These are phyloP conservation scores for Rhododendron molle DNA, from an alignment of 148 eudicot species.

Conservation along the genomic window DNA sequence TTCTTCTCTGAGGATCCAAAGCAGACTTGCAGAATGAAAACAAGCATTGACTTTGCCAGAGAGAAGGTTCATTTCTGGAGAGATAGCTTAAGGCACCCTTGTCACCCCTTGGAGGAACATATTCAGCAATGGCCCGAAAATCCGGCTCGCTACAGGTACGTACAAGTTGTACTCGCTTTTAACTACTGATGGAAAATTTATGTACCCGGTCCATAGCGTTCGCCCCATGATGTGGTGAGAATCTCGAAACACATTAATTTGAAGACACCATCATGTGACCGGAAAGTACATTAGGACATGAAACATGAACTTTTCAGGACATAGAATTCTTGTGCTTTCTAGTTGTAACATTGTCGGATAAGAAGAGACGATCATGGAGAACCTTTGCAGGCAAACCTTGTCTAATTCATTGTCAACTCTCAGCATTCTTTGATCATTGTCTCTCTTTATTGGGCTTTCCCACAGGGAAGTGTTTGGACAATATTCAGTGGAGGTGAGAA, in stretches of 20 bases:
- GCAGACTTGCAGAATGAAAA: neutral
- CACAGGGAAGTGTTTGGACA: constrained; percentile 15
- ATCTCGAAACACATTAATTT: too few species aligned
- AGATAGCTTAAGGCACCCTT: neutral
- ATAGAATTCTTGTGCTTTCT: too few species aligned
- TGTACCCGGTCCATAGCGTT: too few species aligned
- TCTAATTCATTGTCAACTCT: neutral
- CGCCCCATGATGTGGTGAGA: too few species aligned
- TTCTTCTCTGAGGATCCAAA: neutral
- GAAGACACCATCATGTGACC: too few species aligned
- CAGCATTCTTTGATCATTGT: neutral
- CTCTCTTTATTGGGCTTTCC: neutral
- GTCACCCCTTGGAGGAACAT: constrained; percentile 4
- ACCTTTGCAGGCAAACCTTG: neutral
- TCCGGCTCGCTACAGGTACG: constrained; percentile 11
- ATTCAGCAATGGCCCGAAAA: neutral
- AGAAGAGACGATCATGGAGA: neutral
- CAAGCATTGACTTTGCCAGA: neutral
- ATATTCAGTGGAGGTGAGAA: constrained; percentile 20
- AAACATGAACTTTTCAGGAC: too few species aligned
- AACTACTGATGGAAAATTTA: too few species aligned
- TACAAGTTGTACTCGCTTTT: neutral
- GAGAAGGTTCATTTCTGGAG: constrained; percentile 13
- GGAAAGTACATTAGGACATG: too few species aligned
- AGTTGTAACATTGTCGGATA: too few species aligned